Evolutionary conservation across 2,329 filamentous ascomycete species (phyloP).

Genomic region (Neonectria hederae): DNA sequence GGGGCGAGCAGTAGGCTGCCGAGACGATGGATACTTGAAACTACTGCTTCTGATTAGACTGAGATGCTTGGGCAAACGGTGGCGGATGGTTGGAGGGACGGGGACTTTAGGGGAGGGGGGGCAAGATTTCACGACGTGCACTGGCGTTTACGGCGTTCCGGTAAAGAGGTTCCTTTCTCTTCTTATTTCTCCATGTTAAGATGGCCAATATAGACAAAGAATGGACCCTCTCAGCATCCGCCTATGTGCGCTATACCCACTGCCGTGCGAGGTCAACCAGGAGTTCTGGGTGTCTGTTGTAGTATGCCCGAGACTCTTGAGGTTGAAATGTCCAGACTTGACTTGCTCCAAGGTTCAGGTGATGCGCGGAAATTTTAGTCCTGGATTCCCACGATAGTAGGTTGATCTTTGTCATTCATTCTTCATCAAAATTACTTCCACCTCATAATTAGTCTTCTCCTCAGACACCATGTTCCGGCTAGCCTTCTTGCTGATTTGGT

Average conservation of each 20-base stretch:
- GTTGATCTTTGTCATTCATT: not conserved
- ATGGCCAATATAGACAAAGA: conserved; percentile 29
- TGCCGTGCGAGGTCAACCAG: not conserved
- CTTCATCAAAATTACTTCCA: not conserved
- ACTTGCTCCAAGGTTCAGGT: not conserved
- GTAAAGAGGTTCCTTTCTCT: conserved; percentile 20
- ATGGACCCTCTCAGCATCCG: conserved; percentile 20
- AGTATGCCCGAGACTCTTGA: not conserved
- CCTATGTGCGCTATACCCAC: not conserved
- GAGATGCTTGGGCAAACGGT: conserved; percentile 32
- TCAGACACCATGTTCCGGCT: not conserved
- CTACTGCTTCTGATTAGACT: conserved; percentile 33
- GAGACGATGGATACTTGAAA: conserved; percentile 11
- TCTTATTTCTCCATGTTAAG: not conserved
- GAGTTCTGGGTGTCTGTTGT: not conserved
- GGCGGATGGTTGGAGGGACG: conserved; percentile 30
- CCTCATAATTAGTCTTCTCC: not conserved
- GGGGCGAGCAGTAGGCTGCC: conserved; percentile 39
- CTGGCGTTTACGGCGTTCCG: conserved; percentile 40
- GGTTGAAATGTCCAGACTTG: not conserved
- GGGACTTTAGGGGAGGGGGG: conserved; percentile 12
- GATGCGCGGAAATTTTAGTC: not conserved
- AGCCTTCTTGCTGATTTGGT: not conserved
- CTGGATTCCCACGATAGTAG: not conserved
- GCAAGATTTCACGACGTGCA: conserved; percentile 23